Evolutionary conservation across 2,329 filamentous ascomycete genomes (phyloP), one percentile per base, ranked within the genome.

Genomic region (Talaromyces amestolkiae): DNA sequence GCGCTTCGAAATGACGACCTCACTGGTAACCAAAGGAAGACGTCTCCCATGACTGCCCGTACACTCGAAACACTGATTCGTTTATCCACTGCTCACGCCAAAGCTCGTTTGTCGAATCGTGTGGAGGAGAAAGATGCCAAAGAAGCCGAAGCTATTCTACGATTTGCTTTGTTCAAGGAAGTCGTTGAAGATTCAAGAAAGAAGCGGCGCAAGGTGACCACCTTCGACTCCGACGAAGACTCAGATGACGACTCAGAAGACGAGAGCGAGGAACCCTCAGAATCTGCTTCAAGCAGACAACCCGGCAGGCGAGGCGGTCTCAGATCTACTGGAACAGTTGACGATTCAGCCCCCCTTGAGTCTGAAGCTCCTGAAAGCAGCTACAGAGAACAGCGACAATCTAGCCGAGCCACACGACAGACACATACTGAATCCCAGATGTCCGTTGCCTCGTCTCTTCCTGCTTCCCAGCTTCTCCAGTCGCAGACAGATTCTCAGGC

Each of bases 61-160:
- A 98, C 94, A 2, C 84, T 99, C 17, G 95, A 99, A 79, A 99
- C 95, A 0, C 85, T 99, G n/a, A 98, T 99, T 75, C 95, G 95
- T 88, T 85, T 99, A 19, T 91, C 95, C 5, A 98, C 94, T 0
- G 95, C 95, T 1, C 95, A 99, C 72, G 95, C 95, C 67, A 99
- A 98, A 79, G 87, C 93, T 7, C 88, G 95, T 35, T 83, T 99
- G 7, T 97, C 93, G 0, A 93, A 87, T 74, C 85, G 92, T 47
- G 92, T 99, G 2, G 93, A 98, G 69, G 91, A 96, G 76, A 89
- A 89, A 64, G 95, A 99, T 76, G 93, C 94, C 1, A 81, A 91
- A 62, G 89, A 93, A 39, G 95, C 95, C 10, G 94, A 99, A 76
- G 86, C 88, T 9, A 96, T 99, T 69, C 81, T 99, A 37, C 87